These are phyloP conservation scores for Metschnikowia amazonensis DNA, from an alignment of 805 yeast species.

Conservation along the genomic window DNA sequence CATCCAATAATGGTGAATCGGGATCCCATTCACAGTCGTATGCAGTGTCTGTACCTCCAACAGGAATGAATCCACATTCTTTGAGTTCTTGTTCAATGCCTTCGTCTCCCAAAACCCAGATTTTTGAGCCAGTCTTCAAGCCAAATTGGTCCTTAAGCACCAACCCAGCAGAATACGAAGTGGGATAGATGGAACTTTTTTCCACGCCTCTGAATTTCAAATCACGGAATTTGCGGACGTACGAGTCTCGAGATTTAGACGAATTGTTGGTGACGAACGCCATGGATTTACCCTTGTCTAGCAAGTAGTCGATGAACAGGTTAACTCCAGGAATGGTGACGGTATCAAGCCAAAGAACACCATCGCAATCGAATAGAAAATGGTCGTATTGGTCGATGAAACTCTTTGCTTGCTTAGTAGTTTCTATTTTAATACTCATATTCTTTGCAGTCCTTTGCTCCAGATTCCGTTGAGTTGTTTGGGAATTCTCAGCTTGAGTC, in stretches of 20 bases:
- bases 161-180: constrained; percentile 36
- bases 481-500: neutral
- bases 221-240: constrained; percentile 29
- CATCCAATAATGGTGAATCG: constrained; percentile 24
- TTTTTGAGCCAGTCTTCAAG: constrained; percentile 28
- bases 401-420: constrained; percentile 17
- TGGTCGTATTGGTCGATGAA: constrained; percentile 31
- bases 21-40: constrained; percentile 26
- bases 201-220: constrained; percentile 29
- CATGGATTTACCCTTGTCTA: constrained; percentile 23
- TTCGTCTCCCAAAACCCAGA: constrained; percentile 40
- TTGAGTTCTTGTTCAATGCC: constrained; percentile 36
- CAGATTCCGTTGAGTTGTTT: neutral
- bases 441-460: neutral
- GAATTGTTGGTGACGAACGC: constrained; percentile 40
- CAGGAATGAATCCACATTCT: constrained; percentile 30
- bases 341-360: constrained; percentile 40
- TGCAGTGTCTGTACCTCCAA: constrained; percentile 33
- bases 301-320: constrained; percentile 24
- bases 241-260: constrained; percentile 31
- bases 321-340: constrained; percentile 31
- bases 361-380: constrained; percentile 42
- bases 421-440: constrained; percentile 2
- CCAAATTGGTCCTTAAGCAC: constrained; percentile 21
- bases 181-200: constrained; percentile 32